These are phyloP conservation scores for Colletotrichum siamense DNA, from an alignment of 2,329 filamentous ascomycete species.

Conservation along the genomic window DNA sequence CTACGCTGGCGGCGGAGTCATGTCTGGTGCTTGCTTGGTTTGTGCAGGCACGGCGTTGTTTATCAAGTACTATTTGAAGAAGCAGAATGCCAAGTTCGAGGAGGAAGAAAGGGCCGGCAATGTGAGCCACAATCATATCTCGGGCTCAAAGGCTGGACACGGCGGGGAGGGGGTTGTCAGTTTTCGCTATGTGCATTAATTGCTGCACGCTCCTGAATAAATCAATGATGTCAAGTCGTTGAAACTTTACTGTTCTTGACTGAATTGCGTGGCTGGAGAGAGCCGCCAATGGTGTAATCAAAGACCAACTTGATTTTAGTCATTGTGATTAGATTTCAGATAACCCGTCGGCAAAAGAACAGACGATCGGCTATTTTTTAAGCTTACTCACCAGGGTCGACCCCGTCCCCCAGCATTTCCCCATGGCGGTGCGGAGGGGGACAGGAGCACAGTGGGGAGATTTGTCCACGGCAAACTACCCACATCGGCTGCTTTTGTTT, in stretches of 20 bases:
- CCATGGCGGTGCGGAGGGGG: neutral
- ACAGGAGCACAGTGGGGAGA: neutral
- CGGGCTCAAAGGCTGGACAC: neutral
- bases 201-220: neutral
- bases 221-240: neutral
- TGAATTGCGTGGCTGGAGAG: neutral
- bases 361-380: slow-evolving; percentile 5
- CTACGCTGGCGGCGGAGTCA: slow-evolving; percentile 31
- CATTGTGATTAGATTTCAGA: neutral
- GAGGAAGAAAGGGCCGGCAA: slow-evolving; percentile 24
- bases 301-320: neutral
- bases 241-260: neutral
- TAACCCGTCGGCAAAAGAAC: slow-evolving; percentile 6
- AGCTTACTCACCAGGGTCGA: slow-evolving; percentile 1
- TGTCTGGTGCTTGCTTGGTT: slow-evolving; percentile 29
- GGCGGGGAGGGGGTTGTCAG: neutral
- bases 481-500: neutral
- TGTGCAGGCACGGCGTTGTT: slow-evolving; percentile 28
- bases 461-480: slow-evolving; percentile 1
- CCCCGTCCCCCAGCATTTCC: neutral
- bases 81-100: slow-evolving; percentile 27
- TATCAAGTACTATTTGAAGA: slow-evolving; percentile 31
- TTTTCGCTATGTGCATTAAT: neutral
- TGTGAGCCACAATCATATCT: neutral
- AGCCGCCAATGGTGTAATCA: neutral